Evolutionary conservation across 306 rosid genomes (phyloP), one percentile per base, ranked within the genome.

Genomic region (Cicer chorassanicum): DNA sequence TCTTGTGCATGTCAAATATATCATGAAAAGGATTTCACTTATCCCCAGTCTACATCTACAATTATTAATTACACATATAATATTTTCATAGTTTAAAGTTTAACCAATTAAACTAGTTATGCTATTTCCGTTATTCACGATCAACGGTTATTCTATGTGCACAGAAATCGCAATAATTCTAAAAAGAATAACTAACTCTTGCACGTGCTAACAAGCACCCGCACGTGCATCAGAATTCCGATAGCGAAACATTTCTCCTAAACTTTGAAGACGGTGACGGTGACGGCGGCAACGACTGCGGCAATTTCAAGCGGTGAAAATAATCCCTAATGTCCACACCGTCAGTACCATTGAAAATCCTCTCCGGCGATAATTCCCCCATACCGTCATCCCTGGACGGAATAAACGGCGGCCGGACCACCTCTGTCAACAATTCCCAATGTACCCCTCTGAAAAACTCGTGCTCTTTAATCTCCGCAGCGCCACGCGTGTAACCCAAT

Each of bases 381-480:
- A 48, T 77, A 0, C 9, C 56, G 42, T 89, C 94, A 0, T 94
- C 92, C 8, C 78, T 55, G 0, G 85, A 55, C 34, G 98, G 98
- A 36, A 95, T 89, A 40, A 84, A 92, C 66, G 99, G 99, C 9
- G 99, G 92, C 21, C 99, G 85, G 1, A 65, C 74, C 1, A 94
- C 89, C 65, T 95, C 96, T 62, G 85, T 77, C 41, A 95, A 59
- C 6, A 87, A 73, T 74, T 92, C 88, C 99, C 99, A 95, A 68
- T 73, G 59, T 0, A 95, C 86, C 9, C 98, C 99, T 44, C 84
- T 72, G 38, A 95, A 92, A 84, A 95, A 95, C 53, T 14, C 79
- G 41, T 95, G 99, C 70, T 84, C 93, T 82, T 87, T 95, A 70
- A 95, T 89, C 87, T 92, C 96, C 16, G 48, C 66, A 10, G 99